phyloP scores from a whole-genome alignment of 441 rosid genomes.

The Brassica hybrid region DNA sequence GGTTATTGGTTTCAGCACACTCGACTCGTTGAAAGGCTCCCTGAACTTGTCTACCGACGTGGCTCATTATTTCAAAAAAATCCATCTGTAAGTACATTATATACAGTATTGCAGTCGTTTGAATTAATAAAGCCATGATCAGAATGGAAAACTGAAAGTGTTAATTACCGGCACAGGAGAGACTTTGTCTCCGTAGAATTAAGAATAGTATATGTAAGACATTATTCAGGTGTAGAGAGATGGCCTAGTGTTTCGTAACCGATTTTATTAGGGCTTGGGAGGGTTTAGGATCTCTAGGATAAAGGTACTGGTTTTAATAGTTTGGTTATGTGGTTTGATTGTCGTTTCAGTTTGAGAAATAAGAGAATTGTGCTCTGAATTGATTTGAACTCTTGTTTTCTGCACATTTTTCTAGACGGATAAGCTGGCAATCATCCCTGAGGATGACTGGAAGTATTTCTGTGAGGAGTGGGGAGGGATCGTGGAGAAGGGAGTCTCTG shows the following conservation, averaged over 20 bases:
- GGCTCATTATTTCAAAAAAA: conserved; percentile 75
- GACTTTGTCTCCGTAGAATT: conserved; percentile 27
- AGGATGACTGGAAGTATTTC: conserved; percentile 90
- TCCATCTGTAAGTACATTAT: conserved; percentile 66
- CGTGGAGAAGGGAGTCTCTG: conserved; percentile 75
- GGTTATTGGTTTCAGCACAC: conserved; percentile 66
- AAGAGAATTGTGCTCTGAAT: conserved; percentile 12
- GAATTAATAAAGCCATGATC: conserved; percentile 19
- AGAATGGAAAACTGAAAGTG: conserved; percentile 11
- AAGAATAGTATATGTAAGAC: conserved; percentile 14
- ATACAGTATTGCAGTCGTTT: conserved; percentile 11
- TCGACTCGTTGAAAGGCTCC: conserved; percentile 85
- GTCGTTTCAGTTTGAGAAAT: conserved; percentile 19
- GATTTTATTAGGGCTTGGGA: conserved; percentile 17
- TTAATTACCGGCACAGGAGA: too few species aligned
- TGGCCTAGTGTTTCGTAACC: conserved; percentile 19
- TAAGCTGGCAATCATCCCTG: conserved; percentile 81
- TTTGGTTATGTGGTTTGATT: conserved; percentile 16
- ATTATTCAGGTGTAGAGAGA: neutral
- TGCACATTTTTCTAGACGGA: conserved; percentile 71
- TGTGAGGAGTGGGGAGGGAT: conserved; percentile 96
- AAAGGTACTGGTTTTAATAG: conserved; percentile 8
- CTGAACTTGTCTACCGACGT: conserved; percentile 75
- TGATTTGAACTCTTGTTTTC: conserved; percentile 36
- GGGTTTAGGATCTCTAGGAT: conserved; percentile 7